Base-by-base conservation (phyloP, 768 basidiomycete genomes). In the Russula virescens region DNA sequence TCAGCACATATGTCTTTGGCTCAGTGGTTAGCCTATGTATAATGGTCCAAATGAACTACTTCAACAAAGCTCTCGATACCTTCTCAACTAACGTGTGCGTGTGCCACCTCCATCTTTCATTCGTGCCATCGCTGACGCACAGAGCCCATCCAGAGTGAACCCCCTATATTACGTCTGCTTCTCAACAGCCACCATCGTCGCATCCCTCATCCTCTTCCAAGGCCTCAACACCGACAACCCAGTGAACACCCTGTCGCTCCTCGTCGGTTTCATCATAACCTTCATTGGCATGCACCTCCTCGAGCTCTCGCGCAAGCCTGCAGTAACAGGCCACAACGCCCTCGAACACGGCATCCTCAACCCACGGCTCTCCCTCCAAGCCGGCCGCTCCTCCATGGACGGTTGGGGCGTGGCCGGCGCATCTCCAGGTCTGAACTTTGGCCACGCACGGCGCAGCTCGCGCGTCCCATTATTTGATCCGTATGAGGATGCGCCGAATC, bases 91-190 rank as follows among this genome's bases (percentile, higher is more conserved):
- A 98, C 71, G 91, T 98, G 94, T 96, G 82, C 66, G 92, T 81
- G 16, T 49, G 19, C 34, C 43, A 31, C 60, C 25, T 53, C 63
- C 3, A 60, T 55, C 19, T 51, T 7, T 16, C 28, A 19, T 16
- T 8, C 7, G 8, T 38, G 34, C 38, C 19, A 16, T 52, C 5
- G 1, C 50, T 51, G 16, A 55, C 28, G 34, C 62, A 59, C 5
- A 43, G 25, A 48, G 25, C 21, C 57, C 4, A 21, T 57, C 7
- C 67, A 96, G 94, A 53, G 95, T 98, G 55, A 98, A 98, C 73
- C 96, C 95, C 0, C 89, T 97, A 79, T 98, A 98, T 76, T 98
- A 94, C 71, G 96, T 98, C 73, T 88, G 91, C 73, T 99, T 99
- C 78, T 92, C 93, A 19, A 90, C 91, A 2, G 88, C 89, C 5